Percentiles rank a stretch among this genome's conserved stretches.
Conservation (phyloP, 768 basidiomycete genomes). For the Rhizopogon sp. region DNA sequence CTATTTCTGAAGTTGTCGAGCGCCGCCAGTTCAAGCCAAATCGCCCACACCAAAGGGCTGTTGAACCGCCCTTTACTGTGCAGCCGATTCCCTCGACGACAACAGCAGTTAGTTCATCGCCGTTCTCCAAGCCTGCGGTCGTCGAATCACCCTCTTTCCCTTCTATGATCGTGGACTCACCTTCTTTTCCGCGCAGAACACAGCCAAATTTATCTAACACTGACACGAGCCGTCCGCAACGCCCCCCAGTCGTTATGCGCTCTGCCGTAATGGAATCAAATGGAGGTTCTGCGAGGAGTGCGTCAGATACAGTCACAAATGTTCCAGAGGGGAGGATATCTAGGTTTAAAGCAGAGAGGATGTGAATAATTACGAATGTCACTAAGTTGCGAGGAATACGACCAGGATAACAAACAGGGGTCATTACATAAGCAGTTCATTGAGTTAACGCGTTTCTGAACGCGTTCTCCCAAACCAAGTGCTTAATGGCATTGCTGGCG, state of each 20-base stretch:
- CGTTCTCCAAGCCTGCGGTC: conserved; percentile 10
- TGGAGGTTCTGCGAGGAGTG: not conserved
- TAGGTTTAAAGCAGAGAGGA: conserved; percentile 31
- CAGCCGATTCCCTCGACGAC: conserved; percentile 7
- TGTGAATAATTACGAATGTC: not conserved
- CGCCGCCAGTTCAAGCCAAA: conserved; percentile 16
- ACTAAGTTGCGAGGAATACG: too few species aligned
- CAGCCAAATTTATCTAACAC: conserved; percentile 14
- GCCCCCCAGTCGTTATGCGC: conserved; percentile 19
- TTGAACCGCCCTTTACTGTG: conserved; percentile 2
- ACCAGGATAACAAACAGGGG: not conserved
- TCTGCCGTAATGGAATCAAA: conserved; percentile 9
- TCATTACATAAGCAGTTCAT: not conserved
- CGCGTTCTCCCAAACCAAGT: not conserved
- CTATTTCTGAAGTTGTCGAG: conserved; percentile 20
- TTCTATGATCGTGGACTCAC: conserved; percentile 10
- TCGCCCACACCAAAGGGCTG: not conserved
- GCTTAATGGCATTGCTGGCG: not conserved
- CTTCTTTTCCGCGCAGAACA: conserved; percentile 10
- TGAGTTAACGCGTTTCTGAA: not conserved
- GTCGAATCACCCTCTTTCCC: conserved; percentile 3
- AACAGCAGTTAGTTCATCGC: conserved; percentile 11
- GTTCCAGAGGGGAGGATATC: conserved; percentile 18
- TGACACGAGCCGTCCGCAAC: conserved; percentile 21
- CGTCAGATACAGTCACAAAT: not conserved